These are phyloP conservation scores for Cercospora citrullina DNA, from an alignment of 2,329 filamentous ascomycete genomes.

Conservation along the genomic window DNA sequence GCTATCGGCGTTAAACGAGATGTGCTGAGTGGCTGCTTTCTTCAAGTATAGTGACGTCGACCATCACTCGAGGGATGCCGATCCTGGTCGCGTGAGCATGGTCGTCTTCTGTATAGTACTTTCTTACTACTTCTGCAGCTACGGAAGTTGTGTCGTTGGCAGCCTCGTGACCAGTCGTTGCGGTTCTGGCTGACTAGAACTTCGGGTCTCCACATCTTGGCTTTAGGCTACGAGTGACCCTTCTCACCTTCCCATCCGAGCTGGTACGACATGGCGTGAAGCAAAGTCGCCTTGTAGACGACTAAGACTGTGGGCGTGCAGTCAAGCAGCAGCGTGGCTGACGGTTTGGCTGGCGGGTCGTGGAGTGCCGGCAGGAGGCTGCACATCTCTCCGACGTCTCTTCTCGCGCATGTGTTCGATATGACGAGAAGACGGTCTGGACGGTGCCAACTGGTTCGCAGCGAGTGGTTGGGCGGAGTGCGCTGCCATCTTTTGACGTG, in stretches of 20 bases:
- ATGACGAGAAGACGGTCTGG: background rate
- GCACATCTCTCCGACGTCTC: background rate
- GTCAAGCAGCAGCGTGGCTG: background rate
- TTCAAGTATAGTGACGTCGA: constrained; percentile 5
- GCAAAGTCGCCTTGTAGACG: background rate
- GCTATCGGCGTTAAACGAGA: background rate
- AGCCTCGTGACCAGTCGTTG: background rate
- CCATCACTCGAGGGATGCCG: background rate
- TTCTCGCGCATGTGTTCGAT: background rate
- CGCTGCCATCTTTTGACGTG: background rate
- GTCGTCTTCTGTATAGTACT: background rate
- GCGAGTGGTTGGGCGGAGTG: background rate
- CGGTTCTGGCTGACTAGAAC: background rate
- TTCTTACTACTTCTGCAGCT: background rate
- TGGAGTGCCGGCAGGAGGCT: background rate
- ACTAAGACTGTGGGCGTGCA: background rate
- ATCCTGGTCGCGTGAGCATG: constrained; percentile 9
- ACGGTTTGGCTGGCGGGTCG: background rate
- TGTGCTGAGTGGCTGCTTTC: background rate
- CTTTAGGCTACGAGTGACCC: background rate
- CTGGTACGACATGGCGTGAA: background rate
- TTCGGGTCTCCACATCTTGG: background rate
- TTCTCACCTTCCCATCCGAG: background rate
- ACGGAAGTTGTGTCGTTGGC: background rate
- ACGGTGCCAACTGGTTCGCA: background rate